Evolutionary conservation across 2,329 filamentous ascomycete genomes (phyloP).

Genomic region (Colletotrichum falcatum): DNA sequence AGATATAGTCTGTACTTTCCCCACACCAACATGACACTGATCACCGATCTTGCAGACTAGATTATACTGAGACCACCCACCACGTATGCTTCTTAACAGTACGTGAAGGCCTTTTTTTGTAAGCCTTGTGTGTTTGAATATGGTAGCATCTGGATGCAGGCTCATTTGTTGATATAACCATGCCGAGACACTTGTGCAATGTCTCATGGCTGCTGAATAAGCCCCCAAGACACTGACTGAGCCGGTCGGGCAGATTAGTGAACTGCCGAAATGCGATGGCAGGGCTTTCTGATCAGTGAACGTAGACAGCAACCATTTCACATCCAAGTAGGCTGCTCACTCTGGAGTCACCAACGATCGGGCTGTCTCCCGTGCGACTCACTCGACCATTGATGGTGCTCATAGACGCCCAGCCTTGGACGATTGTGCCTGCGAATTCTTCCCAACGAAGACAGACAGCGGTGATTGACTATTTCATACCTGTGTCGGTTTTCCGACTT

Average conservation of each 20-base stretch:
- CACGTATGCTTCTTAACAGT: too few relatives aligned
- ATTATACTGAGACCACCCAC: too few relatives aligned
- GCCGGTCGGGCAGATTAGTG: conserved; percentile 1
- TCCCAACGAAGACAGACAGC: not conserved
- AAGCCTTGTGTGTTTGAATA: not conserved
- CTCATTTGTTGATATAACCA: not conserved
- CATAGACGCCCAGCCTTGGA: not conserved
- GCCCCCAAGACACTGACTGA: too few relatives aligned
- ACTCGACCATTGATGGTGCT: not conserved
- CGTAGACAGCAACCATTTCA: not conserved
- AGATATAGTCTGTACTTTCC: not conserved
- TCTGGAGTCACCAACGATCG: not conserved
- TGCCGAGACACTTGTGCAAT: too few relatives aligned
- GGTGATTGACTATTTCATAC: not conserved
- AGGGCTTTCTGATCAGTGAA: not conserved
- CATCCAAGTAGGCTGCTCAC: not conserved
- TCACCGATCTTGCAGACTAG: not conserved
- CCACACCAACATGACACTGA: not conserved
- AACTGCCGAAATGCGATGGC: not conserved
- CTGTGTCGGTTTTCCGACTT: not conserved
- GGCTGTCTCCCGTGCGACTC: not conserved
- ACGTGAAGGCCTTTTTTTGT: not conserved
- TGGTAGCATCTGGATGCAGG: not conserved
- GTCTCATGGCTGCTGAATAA: not conserved
- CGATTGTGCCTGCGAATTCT: not conserved